Base-by-base conservation (phyloP, 208 protist genomes). In the Trypanosoma platydactyli region DNA sequence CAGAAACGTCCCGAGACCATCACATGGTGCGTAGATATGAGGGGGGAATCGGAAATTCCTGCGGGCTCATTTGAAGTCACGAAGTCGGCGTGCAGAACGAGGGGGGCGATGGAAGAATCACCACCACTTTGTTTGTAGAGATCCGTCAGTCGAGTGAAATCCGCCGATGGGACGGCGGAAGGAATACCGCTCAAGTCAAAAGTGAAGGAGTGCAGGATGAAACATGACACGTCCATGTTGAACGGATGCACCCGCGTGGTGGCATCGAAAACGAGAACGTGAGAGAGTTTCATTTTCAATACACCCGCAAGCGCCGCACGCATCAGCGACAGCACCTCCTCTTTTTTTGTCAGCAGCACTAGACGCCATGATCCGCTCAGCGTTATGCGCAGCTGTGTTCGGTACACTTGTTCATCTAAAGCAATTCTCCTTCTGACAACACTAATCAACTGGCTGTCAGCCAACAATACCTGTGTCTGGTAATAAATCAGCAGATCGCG, bases 311-410 rank as follows among this genome's bases (percentile, higher is more conserved):
- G 18, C 1, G 41, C 44, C 15, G 24, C 40, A 22, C 18, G 40
- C 16, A 71, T 6, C 18, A 38, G 6, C 35, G 25, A 38, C 11
- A 46, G 22, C 18, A 71, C 55, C 20, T 41, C 54, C 1, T 15
- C 11, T 44, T 38, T 30, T 11, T 38, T 38, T 27, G 50, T n/a
- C 29, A 55, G 54, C 25, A 71, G 41, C 29, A 71, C 54, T 16
- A 64, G 33, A 12, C 55, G 54, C 65, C 65, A 71, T 16, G 65
- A 64, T 25, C 65, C 65, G 25, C 55, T 71, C 29, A 64, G 44
- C 16, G 29, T 42, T 30, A 63, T 52, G 12, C 40, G 41, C 27
- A 71, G 3, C 40, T 52, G 45, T 18, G 30, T 42, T 27, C 54
- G 40, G 48, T 64, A 58, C 33, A 46, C 16, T 24, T 55, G 35